Evolutionary conservation across 2,329 filamentous ascomycete genomes (phyloP).

Genomic region (Trichoderma breve): DNA sequence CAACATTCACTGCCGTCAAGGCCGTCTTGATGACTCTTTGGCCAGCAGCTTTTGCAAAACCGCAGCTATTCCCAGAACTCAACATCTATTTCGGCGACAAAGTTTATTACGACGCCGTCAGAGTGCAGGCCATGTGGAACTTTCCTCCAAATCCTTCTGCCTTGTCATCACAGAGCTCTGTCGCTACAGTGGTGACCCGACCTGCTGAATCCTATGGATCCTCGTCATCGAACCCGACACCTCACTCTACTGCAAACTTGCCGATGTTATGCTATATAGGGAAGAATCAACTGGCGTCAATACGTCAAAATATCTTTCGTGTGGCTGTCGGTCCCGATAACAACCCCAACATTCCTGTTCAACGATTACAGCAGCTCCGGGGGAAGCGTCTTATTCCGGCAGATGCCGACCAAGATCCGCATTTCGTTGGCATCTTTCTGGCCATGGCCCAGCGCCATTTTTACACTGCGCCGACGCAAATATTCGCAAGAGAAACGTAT

Average conservation of each 20-base stretch:
- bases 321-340: conserved; percentile 41
- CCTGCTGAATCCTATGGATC: conserved; percentile 32
- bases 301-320: conserved; percentile 49
- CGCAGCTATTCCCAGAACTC: conserved; percentile 40
- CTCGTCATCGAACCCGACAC: conserved; percentile 25
- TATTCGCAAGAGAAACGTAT: conserved; percentile 28
- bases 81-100: conserved; percentile 50
- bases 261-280: conserved; percentile 49
- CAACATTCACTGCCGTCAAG: conserved; percentile 43
- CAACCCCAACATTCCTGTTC: conserved; percentile 47
- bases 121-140: conserved; percentile 52
- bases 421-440: conserved; percentile 52
- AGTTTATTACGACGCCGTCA: conserved; percentile 45
- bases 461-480: conserved; percentile 36
- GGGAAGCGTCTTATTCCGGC: conserved; percentile 47
- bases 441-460: conserved; percentile 58
- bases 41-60: conserved; percentile 35
- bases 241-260: conserved; percentile 26
- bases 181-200: conserved; percentile 39
- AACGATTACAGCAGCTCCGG: conserved; percentile 46
- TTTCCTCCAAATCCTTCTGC: conserved; percentile 30
- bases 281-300: conserved; percentile 44
- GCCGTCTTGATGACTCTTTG: conserved; percentile 47
- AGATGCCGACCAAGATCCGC: conserved; percentile 51
- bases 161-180: conserved; percentile 32